Conservation (phyloP, 2,329 filamentous ascomycete species). For the Xylaria polymorpha region DNA sequence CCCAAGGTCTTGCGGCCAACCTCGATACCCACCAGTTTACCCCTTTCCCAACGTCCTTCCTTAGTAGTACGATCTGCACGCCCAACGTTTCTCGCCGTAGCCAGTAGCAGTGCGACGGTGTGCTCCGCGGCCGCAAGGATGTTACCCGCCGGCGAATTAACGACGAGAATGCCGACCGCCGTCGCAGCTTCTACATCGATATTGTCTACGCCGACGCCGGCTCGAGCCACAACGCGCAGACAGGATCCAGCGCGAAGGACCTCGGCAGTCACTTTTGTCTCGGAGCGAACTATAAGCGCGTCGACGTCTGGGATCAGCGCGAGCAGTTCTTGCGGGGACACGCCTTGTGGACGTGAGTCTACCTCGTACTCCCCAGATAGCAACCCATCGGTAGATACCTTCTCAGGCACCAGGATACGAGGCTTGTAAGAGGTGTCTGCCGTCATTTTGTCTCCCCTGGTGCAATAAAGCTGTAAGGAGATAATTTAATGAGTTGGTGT, state of each 20-base stretch:
- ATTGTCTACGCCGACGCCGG: conserved; percentile 86
- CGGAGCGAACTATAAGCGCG: conserved; percentile 81
- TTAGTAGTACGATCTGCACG: conserved; percentile 77
- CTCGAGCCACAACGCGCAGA: conserved; percentile 81
- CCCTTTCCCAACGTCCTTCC: conserved; percentile 78
- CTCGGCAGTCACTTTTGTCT: conserved; percentile 80
- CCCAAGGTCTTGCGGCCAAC: conserved; percentile 81
- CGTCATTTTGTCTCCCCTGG: conserved; percentile 23
- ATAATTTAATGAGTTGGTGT: not conserved
- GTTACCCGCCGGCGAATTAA: conserved; percentile 83
- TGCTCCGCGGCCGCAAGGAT: conserved; percentile 85
- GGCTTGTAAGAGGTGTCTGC: conserved; percentile 18
- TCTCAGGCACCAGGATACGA: conserved; percentile 79
- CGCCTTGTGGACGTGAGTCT: conserved; percentile 69
- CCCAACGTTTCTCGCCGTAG: conserved; percentile 78
- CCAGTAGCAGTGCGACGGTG: conserved; percentile 78
- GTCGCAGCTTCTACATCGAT: conserved; percentile 81
- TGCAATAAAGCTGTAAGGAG: not conserved
- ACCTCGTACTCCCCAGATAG: conserved; percentile 75
- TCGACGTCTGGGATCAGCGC: conserved; percentile 77
- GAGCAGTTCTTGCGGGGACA: conserved; percentile 72
- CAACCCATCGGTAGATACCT: conserved; percentile 82
- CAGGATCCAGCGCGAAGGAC: conserved; percentile 71
- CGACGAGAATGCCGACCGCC: conserved; percentile 78
- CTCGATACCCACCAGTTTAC: conserved; percentile 79